Evolutionary conservation across 2,329 filamentous ascomycete species (phyloP).

Genomic region (Colletotrichum coccodes): DNA sequence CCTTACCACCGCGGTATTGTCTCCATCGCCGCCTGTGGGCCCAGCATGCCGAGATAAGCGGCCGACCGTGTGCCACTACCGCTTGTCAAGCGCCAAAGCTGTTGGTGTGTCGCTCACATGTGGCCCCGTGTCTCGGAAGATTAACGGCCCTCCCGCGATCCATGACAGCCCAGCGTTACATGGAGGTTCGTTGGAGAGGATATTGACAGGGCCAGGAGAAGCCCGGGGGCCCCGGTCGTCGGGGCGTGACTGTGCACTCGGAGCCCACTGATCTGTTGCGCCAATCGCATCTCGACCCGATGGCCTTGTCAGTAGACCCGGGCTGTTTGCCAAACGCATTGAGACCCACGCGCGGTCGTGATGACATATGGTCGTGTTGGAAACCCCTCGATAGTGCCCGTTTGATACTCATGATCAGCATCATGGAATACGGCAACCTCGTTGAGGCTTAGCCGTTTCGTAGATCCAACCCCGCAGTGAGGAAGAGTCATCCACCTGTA

Average conservation of each 20-base stretch:
- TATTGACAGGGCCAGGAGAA: not conserved
- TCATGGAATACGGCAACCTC: not conserved
- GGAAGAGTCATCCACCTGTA: not conserved
- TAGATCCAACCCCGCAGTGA: not conserved
- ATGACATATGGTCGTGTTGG: no score
- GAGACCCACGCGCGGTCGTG: not conserved
- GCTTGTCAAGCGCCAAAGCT: not conserved
- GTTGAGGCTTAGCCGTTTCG: not conserved
- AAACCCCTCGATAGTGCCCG: not conserved
- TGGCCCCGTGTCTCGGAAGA: not conserved
- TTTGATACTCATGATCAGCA: not conserved
- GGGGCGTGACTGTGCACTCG: not conserved
- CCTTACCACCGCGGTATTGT: not conserved
- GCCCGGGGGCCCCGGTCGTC: not conserved
- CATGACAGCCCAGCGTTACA: not conserved
- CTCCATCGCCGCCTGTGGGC: not conserved
- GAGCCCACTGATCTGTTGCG: not conserved
- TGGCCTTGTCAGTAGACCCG: not conserved
- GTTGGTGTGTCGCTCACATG: not conserved
- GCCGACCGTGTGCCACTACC: not conserved
- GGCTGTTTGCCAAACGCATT: not conserved
- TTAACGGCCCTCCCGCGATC: not conserved
- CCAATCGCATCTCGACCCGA: constrained; percentile 23
- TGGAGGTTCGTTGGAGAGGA: not conserved
- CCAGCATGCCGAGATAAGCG: not conserved